Evolutionary conservation across 2,329 filamentous ascomycete species (phyloP).

Genomic region (Hypoxylon sp.): DNA sequence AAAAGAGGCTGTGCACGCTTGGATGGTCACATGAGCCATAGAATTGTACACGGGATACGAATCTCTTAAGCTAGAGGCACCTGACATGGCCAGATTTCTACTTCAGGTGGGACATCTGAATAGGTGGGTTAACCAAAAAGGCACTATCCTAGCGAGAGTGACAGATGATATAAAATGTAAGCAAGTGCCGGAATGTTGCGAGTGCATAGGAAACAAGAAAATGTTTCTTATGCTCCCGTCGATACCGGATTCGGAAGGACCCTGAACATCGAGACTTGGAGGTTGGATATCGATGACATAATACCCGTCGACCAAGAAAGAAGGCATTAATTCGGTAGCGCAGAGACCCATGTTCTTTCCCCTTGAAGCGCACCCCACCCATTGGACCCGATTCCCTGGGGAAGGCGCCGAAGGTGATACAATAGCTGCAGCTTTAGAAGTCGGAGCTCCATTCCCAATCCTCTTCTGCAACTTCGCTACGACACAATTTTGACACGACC

Average conservation of each 20-base stretch:
- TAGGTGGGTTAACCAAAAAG: not conserved
- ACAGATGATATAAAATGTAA: conserved; percentile 2
- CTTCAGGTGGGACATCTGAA: conserved; percentile 5
- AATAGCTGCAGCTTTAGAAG: conserved; percentile 10
- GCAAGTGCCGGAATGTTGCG: not conserved
- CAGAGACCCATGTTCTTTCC: conserved; percentile 1
- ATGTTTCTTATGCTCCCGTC: not conserved
- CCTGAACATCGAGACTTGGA: conserved; percentile 33
- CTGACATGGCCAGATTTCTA: conserved; percentile 14
- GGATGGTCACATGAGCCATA: conserved; percentile 30
- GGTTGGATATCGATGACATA: conserved; percentile 37
- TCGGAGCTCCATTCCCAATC: conserved; percentile 4
- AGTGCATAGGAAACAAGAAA: not conserved
- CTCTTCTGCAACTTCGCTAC: conserved; percentile 11
- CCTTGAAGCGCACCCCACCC: not conserved
- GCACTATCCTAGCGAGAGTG: not conserved
- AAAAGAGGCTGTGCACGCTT: conserved; percentile 33
- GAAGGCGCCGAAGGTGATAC: conserved; percentile 15
- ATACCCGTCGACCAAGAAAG: conserved; percentile 10
- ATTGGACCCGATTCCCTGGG: conserved; percentile 17
- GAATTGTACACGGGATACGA: not conserved
- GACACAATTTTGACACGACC: not conserved
- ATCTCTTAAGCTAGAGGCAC: not conserved
- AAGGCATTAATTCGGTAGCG: not conserved
- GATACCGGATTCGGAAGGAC: conserved; percentile 40